Conservation (phyloP, 208 protist genomes). For the Wallacemonas sp. region DNA sequence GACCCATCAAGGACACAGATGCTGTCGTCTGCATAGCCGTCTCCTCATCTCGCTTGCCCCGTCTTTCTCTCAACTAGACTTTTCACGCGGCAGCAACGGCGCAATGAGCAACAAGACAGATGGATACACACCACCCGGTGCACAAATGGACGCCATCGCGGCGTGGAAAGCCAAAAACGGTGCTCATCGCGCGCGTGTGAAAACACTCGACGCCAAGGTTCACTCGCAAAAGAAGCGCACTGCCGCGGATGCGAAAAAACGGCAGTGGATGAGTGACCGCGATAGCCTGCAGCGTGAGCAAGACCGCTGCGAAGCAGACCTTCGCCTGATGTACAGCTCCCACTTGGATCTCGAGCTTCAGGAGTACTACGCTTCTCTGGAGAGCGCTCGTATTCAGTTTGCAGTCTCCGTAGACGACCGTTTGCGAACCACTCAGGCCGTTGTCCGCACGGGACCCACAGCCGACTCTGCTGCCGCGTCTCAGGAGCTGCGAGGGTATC, state of each 20-base stretch:
- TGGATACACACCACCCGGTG: background rate
- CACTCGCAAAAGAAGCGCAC: slow-evolving; percentile 11
- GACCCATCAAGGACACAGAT: no score
- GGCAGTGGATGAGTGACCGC: slow-evolving; percentile 36
- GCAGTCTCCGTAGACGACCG: background rate
- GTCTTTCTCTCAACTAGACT: no score
- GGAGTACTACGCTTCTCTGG: background rate
- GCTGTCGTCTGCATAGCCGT: no score
- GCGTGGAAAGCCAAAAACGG: slow-evolving; percentile 11
- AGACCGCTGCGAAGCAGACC: slow-evolving; percentile 22
- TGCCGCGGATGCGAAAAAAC: slow-evolving; percentile 9
- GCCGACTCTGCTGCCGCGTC: background rate
- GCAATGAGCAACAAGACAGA: background rate
- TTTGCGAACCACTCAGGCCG: background rate
- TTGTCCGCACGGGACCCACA: background rate
- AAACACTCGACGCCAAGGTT: slow-evolving; percentile 9
- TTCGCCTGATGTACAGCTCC: background rate
- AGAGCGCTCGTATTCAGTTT: slow-evolving; percentile 3
- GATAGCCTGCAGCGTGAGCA: slow-evolving; percentile 31
- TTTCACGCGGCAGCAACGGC: no score
- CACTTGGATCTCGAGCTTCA: background rate
- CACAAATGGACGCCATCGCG: slow-evolving; percentile 9
- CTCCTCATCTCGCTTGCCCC: no score
- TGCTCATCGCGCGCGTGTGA: slow-evolving; percentile 5
- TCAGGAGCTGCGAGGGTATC: background rate